Percentiles rank a stretch among this genome's conserved stretches.
phyloP scores from a whole-genome alignment of 176 grass and related monocot species.

The Rhynchospora pubera region DNA sequence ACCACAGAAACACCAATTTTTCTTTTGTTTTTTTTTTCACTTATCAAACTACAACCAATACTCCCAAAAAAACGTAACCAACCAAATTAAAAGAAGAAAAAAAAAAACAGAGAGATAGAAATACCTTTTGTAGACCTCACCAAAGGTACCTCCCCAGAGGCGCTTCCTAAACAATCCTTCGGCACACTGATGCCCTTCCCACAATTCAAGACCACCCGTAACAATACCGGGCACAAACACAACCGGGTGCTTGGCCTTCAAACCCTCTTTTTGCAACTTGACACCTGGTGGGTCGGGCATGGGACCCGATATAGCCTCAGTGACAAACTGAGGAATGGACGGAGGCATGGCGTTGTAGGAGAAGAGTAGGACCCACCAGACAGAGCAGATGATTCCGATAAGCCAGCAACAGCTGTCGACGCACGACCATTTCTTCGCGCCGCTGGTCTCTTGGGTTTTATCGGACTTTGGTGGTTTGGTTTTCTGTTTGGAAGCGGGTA shows the following conservation, averaged over 20 bases:
- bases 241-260: conserved; percentile 82
- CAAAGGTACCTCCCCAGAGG: conserved; percentile 93
- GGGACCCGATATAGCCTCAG: conserved; percentile 79
- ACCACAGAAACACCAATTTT: background rate
- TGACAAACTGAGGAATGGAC: conserved; percentile 92
- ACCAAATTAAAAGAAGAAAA: background rate
- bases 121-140: conserved; percentile 94
- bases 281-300: conserved; percentile 83
- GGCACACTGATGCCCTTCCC: conserved; percentile 93
- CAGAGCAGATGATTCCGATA: conserved; percentile 64
- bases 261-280: conserved; percentile 88
- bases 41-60: background rate
- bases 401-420: conserved; percentile 90
- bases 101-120: background rate
- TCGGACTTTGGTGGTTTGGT: conserved; percentile 10
- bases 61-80: background rate
- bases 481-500: background rate
- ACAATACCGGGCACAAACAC: conserved; percentile 97
- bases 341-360: conserved; percentile 95
- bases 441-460: background rate
- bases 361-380: conserved; percentile 84
- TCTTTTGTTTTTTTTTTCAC: background rate
- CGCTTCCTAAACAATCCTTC: conserved; percentile 96
- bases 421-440: conserved; percentile 64
- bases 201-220: conserved; percentile 83